Conservation (phyloP, 1,284 basidiomycete species). For the Volvariella volvacea region DNA sequence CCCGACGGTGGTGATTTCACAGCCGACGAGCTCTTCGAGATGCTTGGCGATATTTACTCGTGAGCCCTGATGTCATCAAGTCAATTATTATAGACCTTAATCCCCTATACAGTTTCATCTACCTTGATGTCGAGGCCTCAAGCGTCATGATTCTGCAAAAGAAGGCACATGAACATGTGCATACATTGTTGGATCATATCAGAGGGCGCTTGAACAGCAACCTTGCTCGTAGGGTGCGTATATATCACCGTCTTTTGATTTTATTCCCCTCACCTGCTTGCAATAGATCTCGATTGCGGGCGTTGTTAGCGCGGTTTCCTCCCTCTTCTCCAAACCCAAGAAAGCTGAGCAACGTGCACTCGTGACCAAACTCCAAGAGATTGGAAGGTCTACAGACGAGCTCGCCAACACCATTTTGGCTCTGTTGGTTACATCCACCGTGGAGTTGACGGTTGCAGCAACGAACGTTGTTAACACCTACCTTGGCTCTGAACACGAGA, state of each 20-base stretch:
- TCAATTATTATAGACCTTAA: background rate
- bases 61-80: constrained; percentile 25
- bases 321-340: constrained; percentile 38
- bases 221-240: constrained; percentile 23
- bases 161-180: constrained; percentile 43
- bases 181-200: constrained; percentile 50
- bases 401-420: constrained; percentile 65
- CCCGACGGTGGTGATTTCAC: constrained; percentile 52
- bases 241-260: background rate
- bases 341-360: constrained; percentile 44
- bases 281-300: constrained; percentile 42
- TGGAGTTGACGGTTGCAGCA: constrained; percentile 63
- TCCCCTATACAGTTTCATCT: constrained; percentile 46
- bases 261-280: background rate
- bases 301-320: constrained; percentile 37
- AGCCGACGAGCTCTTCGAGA: constrained; percentile 51
- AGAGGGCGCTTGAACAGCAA: constrained; percentile 32
- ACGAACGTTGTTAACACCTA: constrained; percentile 51
- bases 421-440: constrained; percentile 59
- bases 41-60: constrained; percentile 65
- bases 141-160: constrained; percentile 48
- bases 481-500: constrained; percentile 39
- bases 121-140: constrained; percentile 60
- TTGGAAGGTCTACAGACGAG: constrained; percentile 51
- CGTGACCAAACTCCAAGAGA: constrained; percentile 46